These are phyloP conservation scores for Coemansia sp. DNA, from an alignment of 192 early-diverging fungal species.

Conservation along the genomic window DNA sequence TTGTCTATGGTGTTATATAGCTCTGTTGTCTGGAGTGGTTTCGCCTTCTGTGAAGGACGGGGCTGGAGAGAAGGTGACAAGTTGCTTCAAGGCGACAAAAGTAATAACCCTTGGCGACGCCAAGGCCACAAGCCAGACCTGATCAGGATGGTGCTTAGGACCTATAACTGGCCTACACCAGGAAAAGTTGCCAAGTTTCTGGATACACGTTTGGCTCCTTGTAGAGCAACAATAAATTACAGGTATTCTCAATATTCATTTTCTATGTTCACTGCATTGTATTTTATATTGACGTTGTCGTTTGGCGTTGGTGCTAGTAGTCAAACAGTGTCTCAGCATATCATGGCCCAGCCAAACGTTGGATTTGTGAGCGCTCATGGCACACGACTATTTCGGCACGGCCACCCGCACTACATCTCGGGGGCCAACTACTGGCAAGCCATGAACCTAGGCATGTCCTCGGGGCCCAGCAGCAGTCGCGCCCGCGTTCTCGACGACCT, in stretches of 20 bases:
- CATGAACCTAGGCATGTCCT: conserved; percentile 63
- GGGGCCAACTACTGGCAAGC: conserved; percentile 77
- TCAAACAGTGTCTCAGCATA: neutral
- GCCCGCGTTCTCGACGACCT: conserved; percentile 59
- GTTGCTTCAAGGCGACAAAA: too few relatives aligned
- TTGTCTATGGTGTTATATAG: neutral
- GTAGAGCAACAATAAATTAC: neutral
- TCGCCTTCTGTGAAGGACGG: neutral
- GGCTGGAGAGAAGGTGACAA: neutral
- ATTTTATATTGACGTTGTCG: neutral
- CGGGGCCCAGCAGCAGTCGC: conserved; percentile 52
- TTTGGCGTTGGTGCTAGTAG: neutral
- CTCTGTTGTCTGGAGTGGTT: neutral
- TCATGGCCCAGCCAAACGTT: neutral
- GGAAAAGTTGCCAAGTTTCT: too few relatives aligned
- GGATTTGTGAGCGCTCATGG: conserved; percentile 53
- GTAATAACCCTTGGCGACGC: neutral
- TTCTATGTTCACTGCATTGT: neutral
- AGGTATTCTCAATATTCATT: too few relatives aligned
- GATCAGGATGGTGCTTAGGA: too few relatives aligned
- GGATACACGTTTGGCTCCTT: neutral
- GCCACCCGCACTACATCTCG: conserved; percentile 32
- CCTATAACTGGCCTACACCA: too few relatives aligned
- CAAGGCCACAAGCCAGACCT: neutral
- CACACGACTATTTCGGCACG: conserved; percentile 33